Base-by-base conservation (phyloP, 495 filamentous ascomycete species). In the Lindgomyces ingoldianus region DNA sequence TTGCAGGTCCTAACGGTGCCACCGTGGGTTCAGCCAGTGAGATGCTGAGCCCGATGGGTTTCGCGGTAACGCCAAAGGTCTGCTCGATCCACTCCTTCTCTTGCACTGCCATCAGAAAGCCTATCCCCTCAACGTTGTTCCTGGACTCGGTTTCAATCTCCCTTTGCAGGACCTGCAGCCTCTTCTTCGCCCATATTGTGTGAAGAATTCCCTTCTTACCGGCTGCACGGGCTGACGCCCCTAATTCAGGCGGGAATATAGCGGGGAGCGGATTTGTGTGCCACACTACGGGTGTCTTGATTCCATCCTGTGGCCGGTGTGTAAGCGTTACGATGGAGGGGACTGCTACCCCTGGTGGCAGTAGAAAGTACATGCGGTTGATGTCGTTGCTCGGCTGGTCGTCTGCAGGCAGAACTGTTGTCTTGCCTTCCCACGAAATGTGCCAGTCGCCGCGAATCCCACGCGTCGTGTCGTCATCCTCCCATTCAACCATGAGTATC, bases 401-500 rank as follows among this genome's bases (percentile, higher is more conserved):
- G 55, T 81, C 75, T 4, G 88, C 85, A 4, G 84, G 83, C 4
- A 93, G 75, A 12, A 88, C 81, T 0, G 84, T 80, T 24, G 78
- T 80, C 74, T 92, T 92, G 11, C 88, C 84, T 52, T 88, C 81
- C 90, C 90, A 93, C 6, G 83, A 84, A 10, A 95, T 85, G 42
- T 87, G 82, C 90, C 91, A 93, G 39, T 83, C 72, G 33, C 73
- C 78, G 44, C 71, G 74, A 70, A 46, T 73, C 72, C 27, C 75
- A 72, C 22, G 72, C 56, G 42, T 78, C 0, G 36, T 78, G 70
- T 68, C 76, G 64, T 85, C 80, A 33, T 86, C 85, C 65, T 90
- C 85, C 90, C 90, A 93, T 64, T 93, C 89, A 11, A 93, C 83
- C 88, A 93, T 91, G 49, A 93, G 72, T 48, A 95, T 87, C 76